Conservation (phyloP, 257 asterid genomes). For the Thymus mandschuricus region DNA sequence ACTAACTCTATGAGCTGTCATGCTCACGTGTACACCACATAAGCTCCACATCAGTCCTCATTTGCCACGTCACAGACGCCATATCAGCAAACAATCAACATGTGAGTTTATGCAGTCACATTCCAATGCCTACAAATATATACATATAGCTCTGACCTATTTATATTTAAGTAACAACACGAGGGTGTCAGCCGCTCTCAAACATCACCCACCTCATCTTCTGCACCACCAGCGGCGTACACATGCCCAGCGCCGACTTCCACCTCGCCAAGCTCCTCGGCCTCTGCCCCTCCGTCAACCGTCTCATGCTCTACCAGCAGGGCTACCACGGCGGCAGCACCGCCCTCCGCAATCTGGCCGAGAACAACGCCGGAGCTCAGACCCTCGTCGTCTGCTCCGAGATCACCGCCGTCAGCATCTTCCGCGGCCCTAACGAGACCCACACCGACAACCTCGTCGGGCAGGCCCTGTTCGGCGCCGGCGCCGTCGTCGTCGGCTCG, state of each 20-base stretch:
- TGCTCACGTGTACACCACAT: too few relatives aligned
- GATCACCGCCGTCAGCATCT: slow-evolving; percentile 46
- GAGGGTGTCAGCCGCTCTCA: slow-evolving; percentile 82
- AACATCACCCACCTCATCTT: slow-evolving; percentile 69
- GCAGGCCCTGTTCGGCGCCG: slow-evolving; percentile 64
- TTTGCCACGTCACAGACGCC: too few relatives aligned
- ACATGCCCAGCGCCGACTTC: slow-evolving; percentile 89
- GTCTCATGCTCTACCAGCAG: slow-evolving; percentile 78
- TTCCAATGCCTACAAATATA: slow-evolving; percentile 52
- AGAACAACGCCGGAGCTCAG: slow-evolving; percentile 70
- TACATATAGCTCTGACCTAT: too few relatives aligned
- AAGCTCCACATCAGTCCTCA: too few relatives aligned
- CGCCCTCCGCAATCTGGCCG: slow-evolving; percentile 70
- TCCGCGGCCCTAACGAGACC: slow-evolving; percentile 65
- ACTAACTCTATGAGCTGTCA: too few relatives aligned
- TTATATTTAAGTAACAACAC: too few relatives aligned
- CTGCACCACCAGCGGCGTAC: slow-evolving; percentile 75
- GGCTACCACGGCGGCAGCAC: slow-evolving; percentile 81
- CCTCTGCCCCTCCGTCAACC: slow-evolving; percentile 63
- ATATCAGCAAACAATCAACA: too few relatives aligned
- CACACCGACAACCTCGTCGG: slow-evolving; percentile 62
- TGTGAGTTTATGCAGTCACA: too few relatives aligned
- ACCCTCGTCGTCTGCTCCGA: slow-evolving; percentile 74
- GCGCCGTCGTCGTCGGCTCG: slow-evolving; percentile 30
- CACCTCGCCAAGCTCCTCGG: slow-evolving; percentile 73